Conservation (phyloP, 1,139 yeast genomes). For the Debaryomyces psychrophilus region DNA sequence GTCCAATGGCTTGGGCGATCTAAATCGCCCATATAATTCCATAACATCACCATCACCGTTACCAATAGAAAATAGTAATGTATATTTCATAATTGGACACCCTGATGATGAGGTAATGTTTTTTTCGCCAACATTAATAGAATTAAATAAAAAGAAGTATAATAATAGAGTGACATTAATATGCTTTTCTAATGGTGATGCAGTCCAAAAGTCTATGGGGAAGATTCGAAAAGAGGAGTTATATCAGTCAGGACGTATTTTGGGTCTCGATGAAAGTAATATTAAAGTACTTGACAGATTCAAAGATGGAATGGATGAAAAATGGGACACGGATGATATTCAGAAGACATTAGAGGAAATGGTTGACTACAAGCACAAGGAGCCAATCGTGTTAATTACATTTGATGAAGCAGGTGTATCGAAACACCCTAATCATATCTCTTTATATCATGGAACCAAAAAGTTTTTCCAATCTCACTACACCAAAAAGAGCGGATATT, state of each 20-base stretch:
- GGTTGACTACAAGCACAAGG: slow-evolving; percentile 23
- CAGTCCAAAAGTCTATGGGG: slow-evolving; percentile 69
- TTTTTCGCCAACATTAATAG: slow-evolving; percentile 78
- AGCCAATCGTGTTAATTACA: slow-evolving; percentile 58
- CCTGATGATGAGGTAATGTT: slow-evolving; percentile 99
- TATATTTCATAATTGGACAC: slow-evolving; percentile 77
- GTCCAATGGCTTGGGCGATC: slow-evolving; percentile 25
- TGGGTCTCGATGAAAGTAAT: slow-evolving; percentile 53
- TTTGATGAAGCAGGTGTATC: slow-evolving; percentile 88
- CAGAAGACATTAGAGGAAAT: slow-evolving; percentile 27
- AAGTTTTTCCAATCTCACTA: slow-evolving; percentile 28
- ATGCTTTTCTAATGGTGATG: slow-evolving; percentile 79
- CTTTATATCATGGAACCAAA: slow-evolving; percentile 61
- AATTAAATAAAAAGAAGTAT: slow-evolving; percentile 50
- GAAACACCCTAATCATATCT: slow-evolving; percentile 80
- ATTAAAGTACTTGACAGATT: slow-evolving; percentile 54
- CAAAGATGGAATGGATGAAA: slow-evolving; percentile 71
- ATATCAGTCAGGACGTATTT: slow-evolving; percentile 53
- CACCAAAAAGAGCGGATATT: slow-evolving; percentile 15
- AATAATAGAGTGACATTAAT: slow-evolving; percentile 58
- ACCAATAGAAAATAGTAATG: slow-evolving; percentile 38
- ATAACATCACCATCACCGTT: slow-evolving; percentile 40
- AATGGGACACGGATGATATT: slow-evolving; percentile 62
- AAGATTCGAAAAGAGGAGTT: slow-evolving; percentile 62
- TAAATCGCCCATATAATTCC: slow-evolving; percentile 40